Percentiles rank a stretch among this genome's conserved stretches.
These are phyloP conservation scores for Leccinellum rugosiceps DNA, from an alignment of 768 basidiomycete genomes.

Conservation along the genomic window DNA sequence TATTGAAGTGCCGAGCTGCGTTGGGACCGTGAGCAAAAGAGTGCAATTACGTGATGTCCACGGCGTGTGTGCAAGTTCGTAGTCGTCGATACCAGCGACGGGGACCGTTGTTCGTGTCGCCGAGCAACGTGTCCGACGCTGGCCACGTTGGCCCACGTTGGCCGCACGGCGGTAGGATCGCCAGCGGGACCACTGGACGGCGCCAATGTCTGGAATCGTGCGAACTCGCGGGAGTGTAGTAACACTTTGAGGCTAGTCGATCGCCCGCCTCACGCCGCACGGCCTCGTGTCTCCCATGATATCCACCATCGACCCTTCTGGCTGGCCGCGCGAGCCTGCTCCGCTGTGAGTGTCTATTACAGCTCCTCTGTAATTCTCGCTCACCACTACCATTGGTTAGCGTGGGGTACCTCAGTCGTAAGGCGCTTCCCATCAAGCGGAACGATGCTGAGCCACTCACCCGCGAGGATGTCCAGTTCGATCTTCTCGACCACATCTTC, in stretches of 20 bases:
- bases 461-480: conserved; percentile 82
- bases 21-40: conserved; percentile 24
- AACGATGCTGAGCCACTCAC: conserved; percentile 81
- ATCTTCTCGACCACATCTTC: conserved; percentile 80
- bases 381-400: conserved; percentile 28
- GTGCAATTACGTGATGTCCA: conserved; percentile 22
- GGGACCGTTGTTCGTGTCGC: conserved; percentile 2
- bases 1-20: not conserved
- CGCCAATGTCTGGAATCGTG: conserved; percentile 26
- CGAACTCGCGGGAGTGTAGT: conserved; percentile 22
- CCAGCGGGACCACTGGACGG: conserved; percentile 7
- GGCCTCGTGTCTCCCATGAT: conserved; percentile 44
- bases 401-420: conserved; percentile 58
- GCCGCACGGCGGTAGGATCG: not conserved
- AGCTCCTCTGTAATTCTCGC: conserved; percentile 8
- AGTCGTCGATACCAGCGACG: conserved; percentile 11
- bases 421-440: conserved; percentile 74
- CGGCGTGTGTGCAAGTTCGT: not conserved
- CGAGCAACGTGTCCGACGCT: conserved; percentile 1
- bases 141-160: conserved; percentile 1
- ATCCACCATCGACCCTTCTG: conserved; percentile 37
- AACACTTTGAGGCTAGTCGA: conserved; percentile 16
- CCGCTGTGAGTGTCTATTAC: conserved; percentile 46
- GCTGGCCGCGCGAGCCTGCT: conserved; percentile 48
- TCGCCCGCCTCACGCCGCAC: conserved; percentile 33